phyloP scores from a whole-genome alignment of 257 asterid genomes.

The Petrea volubilis region DNA sequence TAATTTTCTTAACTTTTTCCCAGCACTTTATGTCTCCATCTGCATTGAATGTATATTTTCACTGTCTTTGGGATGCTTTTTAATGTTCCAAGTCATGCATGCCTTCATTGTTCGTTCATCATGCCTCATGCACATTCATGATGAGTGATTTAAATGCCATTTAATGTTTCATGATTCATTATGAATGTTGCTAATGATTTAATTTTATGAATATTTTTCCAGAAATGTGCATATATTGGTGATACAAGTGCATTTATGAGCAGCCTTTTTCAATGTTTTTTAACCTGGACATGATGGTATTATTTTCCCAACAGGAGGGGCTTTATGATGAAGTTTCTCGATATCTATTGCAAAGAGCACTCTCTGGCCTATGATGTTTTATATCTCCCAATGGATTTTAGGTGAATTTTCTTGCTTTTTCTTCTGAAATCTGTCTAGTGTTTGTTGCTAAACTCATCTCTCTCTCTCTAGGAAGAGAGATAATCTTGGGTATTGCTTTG shows the following conservation, averaged over 20 bases:
- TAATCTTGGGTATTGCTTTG: slow-evolving; percentile 58
- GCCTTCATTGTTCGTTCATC: not conserved
- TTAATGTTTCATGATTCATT: not conserved
- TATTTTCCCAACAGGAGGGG: slow-evolving; percentile 34
- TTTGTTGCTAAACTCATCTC: not conserved
- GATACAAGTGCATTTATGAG: not conserved
- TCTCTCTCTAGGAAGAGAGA: slow-evolving; percentile 2
- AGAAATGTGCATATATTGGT: not conserved
- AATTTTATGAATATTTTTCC: slow-evolving; percentile 17
- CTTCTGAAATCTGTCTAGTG: not conserved
- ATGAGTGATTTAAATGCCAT: not conserved
- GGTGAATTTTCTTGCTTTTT: slow-evolving; percentile 24
- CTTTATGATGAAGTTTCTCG: slow-evolving; percentile 45
- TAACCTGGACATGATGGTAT: not conserved
- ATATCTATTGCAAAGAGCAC: slow-evolving; percentile 27
- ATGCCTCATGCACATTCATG: not conserved
- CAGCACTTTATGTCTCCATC: slow-evolving; percentile 16
- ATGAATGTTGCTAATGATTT: slow-evolving; percentile 9
- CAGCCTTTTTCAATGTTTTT: not conserved
- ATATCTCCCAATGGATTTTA: slow-evolving; percentile 59
- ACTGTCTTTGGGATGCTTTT: too few relatives aligned
- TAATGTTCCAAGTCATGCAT: not conserved
- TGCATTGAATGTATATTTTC: slow-evolving; percentile 15
- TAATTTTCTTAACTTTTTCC: not conserved
- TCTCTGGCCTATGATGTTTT: slow-evolving; percentile 54